phyloP scores from a whole-genome alignment of 225 moss, liverwort and hornwort genomes.

The Marchantia polymorpha region DNA sequence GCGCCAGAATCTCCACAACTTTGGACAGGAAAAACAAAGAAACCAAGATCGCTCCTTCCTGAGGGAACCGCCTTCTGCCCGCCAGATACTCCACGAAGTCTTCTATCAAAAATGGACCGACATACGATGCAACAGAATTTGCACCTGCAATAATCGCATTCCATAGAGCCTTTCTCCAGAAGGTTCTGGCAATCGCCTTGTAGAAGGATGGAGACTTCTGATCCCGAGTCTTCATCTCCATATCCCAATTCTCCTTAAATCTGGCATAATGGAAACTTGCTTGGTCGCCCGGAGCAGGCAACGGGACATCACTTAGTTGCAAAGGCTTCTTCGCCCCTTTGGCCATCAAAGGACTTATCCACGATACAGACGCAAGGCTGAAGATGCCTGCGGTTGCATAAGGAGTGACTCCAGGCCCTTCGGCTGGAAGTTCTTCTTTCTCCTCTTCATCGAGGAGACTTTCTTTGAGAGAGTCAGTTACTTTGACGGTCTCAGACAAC shows the following conservation, averaged over 20 bases:
- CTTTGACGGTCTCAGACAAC: not conserved
- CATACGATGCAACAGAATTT: constrained; percentile 46
- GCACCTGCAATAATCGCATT: constrained; percentile 47
- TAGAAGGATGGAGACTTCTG: constrained; percentile 52
- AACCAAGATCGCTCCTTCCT: constrained; percentile 51
- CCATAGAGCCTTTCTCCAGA: constrained; percentile 40
- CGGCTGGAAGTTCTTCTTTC: not conserved
- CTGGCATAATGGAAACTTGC: constrained; percentile 43
- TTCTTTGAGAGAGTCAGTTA: not conserved
- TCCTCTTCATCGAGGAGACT: not conserved
- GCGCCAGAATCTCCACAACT: constrained; percentile 28
- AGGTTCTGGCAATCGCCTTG: constrained; percentile 50
- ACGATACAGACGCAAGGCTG: constrained; percentile 49
- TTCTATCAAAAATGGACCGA: constrained; percentile 71
- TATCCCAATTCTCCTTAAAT: constrained; percentile 64
- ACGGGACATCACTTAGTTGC: constrained; percentile 69
- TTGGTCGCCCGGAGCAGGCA: constrained; percentile 47
- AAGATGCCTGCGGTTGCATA: constrained; percentile 61
- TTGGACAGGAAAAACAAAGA: constrained; percentile 39
- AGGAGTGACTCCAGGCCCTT: constrained; percentile 37
- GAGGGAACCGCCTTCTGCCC: constrained; percentile 56
- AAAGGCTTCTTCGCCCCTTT: constrained; percentile 58
- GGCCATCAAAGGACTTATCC: constrained; percentile 62
- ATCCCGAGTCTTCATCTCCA: constrained; percentile 34
- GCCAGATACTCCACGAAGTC: constrained; percentile 92